Evolutionary conservation across 345 rosid genomes (phyloP), one percentile per base, ranked within the genome.

Genomic region (Salix arbutifolia): DNA sequence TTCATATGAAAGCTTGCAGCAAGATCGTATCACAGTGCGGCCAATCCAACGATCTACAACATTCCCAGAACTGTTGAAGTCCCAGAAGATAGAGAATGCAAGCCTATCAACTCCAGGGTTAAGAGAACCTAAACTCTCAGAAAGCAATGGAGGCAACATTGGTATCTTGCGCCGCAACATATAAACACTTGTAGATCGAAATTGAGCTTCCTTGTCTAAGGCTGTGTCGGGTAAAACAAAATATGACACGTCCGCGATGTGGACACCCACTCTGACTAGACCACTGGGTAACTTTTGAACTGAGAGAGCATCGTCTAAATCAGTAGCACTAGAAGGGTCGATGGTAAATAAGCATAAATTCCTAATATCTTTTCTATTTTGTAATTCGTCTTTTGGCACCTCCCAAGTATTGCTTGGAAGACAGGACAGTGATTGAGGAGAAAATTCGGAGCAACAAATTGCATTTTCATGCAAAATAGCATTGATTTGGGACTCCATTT

Each of bases 251-350:
- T 95, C 99, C 7, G 96, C 89, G 81, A 95, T 87, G 86, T 95
- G 99, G 60, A 95, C 97, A 58, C 99, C 97, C 18, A 93, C 90
- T 87, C 97, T 91, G 37, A 77, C 82, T 70, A 80, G 76, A 70
- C 86, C 96, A 74, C 76, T 75, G 28, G 92, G 72, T 75, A 91
- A 74, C 81, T 81, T 81, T 83, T 95, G 92, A 77, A 91, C 81
- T 35, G 97, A 95, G 30, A 93, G 83, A 72, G 97, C 99, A 89
- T 95, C 99, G 72, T 95, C 99, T 65, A 95, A 96, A 67, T 93
- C 99, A 56, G 87, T 79, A 26, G 97, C 96, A 19, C 86, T 87
- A 19, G 90, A 79, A 71, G 97, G 91, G 60, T 95, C 99, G 48
- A 95, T 86, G 4, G 97, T 90, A 69, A 91, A 87, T 50, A 89